These are phyloP conservation scores for Lathyrus sativus DNA, from an alignment of 306 rosid species.

Conservation along the genomic window DNA sequence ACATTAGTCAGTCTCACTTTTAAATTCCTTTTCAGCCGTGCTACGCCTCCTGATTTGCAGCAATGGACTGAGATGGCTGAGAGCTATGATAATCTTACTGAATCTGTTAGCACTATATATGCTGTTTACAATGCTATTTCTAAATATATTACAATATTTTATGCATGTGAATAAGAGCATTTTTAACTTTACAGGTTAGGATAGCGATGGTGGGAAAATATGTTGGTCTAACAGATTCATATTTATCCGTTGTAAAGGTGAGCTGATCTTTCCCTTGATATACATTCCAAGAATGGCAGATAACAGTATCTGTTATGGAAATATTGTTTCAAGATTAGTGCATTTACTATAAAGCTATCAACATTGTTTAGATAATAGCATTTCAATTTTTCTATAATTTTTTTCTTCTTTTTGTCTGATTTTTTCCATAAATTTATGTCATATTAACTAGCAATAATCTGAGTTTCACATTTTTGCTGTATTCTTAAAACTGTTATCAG, in stretches of 20 bases:
- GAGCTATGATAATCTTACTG: constrained; percentile 76
- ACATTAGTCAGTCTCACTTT: constrained; percentile 23
- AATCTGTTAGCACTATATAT: constrained; percentile 66
- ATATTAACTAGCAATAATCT: constrained; percentile 17
- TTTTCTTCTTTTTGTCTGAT: constrained; percentile 1
- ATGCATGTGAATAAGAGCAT: constrained; percentile 28
- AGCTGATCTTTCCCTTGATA: constrained; percentile 33
- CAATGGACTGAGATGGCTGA: constrained; percentile 95
- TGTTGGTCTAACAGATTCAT: constrained; percentile 94
- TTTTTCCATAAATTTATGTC: constrained; percentile 20
- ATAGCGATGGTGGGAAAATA: constrained; percentile 99
- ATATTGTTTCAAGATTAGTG: constrained; percentile 1
- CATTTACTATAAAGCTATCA: constrained; percentile 20
- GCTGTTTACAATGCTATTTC: constrained; percentile 30
- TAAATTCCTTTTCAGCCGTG: constrained; percentile 57
- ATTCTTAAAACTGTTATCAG: constrained; percentile 10
- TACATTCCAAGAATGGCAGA: constrained; percentile 25
- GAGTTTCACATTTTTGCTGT: constrained; percentile 16
- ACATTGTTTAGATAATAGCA: constrained; percentile 18
- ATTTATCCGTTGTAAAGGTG: constrained; percentile 96
- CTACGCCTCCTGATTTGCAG: constrained; percentile 71
- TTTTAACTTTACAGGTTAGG: constrained; percentile 66
- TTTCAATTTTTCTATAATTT: constrained; percentile 8
- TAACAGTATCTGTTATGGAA: neutral
- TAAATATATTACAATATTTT: constrained; percentile 19